A percentile compares a stretch with the other conserved stretches of the same genome.
These are phyloP conservation scores for Phialemonium atrogriseum DNA, from an alignment of 2,329 filamentous ascomycete species.

Conservation along the genomic window DNA sequence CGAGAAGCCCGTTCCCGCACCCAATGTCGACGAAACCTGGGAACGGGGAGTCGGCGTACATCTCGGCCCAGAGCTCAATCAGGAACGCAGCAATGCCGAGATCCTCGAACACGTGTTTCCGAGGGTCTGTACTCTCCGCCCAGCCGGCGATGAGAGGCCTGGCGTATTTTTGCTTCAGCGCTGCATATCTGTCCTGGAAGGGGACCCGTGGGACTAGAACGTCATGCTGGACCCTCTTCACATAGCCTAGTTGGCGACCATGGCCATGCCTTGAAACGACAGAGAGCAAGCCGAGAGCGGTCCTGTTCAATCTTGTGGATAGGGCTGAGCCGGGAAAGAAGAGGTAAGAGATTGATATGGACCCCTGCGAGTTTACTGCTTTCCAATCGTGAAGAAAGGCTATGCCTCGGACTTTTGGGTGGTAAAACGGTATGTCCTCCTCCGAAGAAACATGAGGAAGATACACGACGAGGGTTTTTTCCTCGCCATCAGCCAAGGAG, in stretches of 20 bases:
- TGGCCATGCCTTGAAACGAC: conserved; percentile 67
- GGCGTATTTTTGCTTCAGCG: conserved; percentile 74
- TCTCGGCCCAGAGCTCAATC: conserved; percentile 81
- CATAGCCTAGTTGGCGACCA: conserved; percentile 56
- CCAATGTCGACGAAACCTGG: conserved; percentile 94
- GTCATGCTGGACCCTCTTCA: conserved; percentile 80
- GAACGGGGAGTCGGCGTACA: conserved; percentile 60
- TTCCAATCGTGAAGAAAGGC: conserved; percentile 68
- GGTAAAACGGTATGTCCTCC: conserved; percentile 74
- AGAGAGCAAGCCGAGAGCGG: conserved; percentile 59
- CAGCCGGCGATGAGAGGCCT: conserved; percentile 62
- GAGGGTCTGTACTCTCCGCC: conserved; percentile 80
- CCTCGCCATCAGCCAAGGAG: conserved; percentile 19
- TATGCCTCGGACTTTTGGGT: conserved; percentile 66
- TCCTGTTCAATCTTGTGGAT: conserved; percentile 49
- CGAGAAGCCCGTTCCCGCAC: conserved; percentile 87
- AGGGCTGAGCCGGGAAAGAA: conserved; percentile 33
- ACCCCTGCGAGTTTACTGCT: conserved; percentile 30
- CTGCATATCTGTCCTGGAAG: conserved; percentile 75
- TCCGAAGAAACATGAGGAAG: conserved; percentile 59
- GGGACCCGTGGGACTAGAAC: conserved; percentile 65
- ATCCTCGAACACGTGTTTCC: conserved; percentile 94
- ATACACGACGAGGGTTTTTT: conserved; percentile 60
- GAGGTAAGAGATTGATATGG: conserved; percentile 52
- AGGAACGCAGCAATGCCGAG: conserved; percentile 84